Percentiles rank a stretch among this genome's conserved stretches.
Conservation (phyloP, 345 rosid genomes). For the Toxicodendron radicans region DNA sequence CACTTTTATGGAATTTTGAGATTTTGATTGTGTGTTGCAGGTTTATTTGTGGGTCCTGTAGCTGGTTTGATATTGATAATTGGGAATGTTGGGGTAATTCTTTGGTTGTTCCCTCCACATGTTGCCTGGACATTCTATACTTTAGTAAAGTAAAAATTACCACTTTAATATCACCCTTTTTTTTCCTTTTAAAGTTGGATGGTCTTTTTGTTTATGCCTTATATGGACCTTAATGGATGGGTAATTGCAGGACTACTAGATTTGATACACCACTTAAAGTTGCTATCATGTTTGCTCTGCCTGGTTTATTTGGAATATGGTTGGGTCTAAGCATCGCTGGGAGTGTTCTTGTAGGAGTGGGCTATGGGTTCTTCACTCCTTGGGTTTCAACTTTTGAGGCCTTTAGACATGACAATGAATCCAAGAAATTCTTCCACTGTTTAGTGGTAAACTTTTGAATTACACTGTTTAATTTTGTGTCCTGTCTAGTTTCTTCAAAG, state of each 20-base stretch:
- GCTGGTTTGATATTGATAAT: slow-evolving; percentile 60
- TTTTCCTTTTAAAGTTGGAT: neutral
- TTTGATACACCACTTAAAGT: slow-evolving; percentile 64
- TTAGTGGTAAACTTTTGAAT: slow-evolving; percentile 46
- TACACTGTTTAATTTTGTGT: neutral
- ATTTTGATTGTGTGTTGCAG: slow-evolving; percentile 38
- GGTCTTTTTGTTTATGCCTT: neutral
- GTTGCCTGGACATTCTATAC: slow-evolving; percentile 66
- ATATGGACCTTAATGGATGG: neutral
- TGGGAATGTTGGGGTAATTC: slow-evolving; percentile 76
- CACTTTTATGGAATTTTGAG: neutral
- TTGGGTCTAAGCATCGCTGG: slow-evolving; percentile 68
- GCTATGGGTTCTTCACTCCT: slow-evolving; percentile 84
- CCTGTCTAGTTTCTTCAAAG: neutral
- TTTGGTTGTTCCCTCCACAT: slow-evolving; percentile 69
- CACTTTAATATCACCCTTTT: neutral
- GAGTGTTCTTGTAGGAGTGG: slow-evolving; percentile 63
- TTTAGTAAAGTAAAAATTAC: slow-evolving; percentile 47
- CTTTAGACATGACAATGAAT: slow-evolving; percentile 57
- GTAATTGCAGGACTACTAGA: slow-evolving; percentile 52
- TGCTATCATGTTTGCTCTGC: slow-evolving; percentile 56
- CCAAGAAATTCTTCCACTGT: slow-evolving; percentile 63
- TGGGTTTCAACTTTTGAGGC: slow-evolving; percentile 90
- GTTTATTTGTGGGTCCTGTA: slow-evolving; percentile 69
- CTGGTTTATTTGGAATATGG: slow-evolving; percentile 71